phyloP scores from a whole-genome alignment of 305 asterid genomes.

The Solanum hybrid region DNA sequence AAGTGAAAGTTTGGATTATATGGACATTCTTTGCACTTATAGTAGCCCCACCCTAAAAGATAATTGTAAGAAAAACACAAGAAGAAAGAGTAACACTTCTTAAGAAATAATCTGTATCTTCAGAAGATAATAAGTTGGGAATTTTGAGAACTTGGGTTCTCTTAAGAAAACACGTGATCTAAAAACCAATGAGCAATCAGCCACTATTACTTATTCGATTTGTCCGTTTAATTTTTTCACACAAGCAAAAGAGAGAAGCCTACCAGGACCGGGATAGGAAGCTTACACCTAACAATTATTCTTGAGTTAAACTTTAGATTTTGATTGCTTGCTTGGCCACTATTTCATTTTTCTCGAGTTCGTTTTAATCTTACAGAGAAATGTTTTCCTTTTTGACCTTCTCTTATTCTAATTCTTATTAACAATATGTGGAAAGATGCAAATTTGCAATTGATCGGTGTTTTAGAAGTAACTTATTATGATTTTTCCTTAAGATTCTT shows the following conservation, averaged over 20 bases:
- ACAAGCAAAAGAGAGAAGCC: neutral
- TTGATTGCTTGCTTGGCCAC: neutral
- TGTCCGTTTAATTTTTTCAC: neutral
- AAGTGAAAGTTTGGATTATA: neutral
- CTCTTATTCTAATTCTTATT: neutral
- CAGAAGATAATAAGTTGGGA: neutral
- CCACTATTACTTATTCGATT: neutral
- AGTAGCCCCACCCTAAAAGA: neutral
- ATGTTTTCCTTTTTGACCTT: neutral
- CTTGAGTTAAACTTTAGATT: neutral
- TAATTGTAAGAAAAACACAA: neutral
- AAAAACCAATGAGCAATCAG: neutral
- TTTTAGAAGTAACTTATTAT: neutral
- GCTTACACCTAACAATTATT: neutral
- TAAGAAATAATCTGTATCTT: neutral
- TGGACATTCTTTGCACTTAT: neutral
- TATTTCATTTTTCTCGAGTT: neutral
- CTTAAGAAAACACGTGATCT: neutral
- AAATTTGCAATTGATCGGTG: neutral
- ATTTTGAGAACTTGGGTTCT: neutral
- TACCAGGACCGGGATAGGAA: neutral
- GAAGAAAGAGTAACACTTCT: neutral
- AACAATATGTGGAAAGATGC: neutral
- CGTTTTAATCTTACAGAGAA: neutral
- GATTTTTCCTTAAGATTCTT: neutral